These are phyloP conservation scores for Penstemon davidsonii DNA, from an alignment of 257 asterid species.

Conservation along the genomic window DNA sequence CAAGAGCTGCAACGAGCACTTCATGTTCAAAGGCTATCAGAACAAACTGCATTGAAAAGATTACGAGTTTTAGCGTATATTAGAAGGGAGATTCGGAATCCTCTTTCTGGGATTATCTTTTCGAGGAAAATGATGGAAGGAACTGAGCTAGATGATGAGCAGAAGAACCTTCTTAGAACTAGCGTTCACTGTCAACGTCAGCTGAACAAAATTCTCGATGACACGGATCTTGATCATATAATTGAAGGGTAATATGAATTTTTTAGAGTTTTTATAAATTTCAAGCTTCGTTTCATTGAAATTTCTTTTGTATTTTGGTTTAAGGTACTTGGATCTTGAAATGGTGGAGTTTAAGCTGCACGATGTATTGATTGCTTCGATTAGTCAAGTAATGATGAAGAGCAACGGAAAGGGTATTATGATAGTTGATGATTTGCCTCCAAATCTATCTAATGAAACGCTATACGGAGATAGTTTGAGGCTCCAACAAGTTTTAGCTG, in stretches of 20 bases:
- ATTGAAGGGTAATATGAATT: constrained; percentile 65
- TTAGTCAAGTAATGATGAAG: constrained; percentile 83
- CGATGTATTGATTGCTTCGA: constrained; percentile 76
- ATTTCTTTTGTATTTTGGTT: neutral
- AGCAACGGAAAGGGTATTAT: constrained; percentile 72
- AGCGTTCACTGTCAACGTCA: constrained; percentile 81
- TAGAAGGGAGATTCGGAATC: constrained; percentile 76
- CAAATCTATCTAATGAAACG: constrained; percentile 52
- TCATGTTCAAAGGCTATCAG: constrained; percentile 69
- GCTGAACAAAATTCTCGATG: constrained; percentile 83
- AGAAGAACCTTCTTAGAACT: constrained; percentile 59
- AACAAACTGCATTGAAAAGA: constrained; percentile 68
- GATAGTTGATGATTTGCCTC: constrained; percentile 57
- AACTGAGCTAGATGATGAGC: constrained; percentile 69
- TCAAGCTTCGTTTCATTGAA: no score
- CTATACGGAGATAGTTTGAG: constrained; percentile 80
- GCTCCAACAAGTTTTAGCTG: constrained; percentile 87
- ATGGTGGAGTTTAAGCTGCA: constrained; percentile 86
- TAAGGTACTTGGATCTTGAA: constrained; percentile 87
- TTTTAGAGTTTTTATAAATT: neutral
- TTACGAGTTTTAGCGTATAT: constrained; percentile 65
- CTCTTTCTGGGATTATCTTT: constrained; percentile 88
- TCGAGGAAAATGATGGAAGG: constrained; percentile 83
- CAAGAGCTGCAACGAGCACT: constrained; percentile 94
- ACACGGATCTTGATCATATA: constrained; percentile 89